phyloP scores from a whole-genome alignment of 495 filamentous ascomycete genomes.

The Trichoderma asperelloides region DNA sequence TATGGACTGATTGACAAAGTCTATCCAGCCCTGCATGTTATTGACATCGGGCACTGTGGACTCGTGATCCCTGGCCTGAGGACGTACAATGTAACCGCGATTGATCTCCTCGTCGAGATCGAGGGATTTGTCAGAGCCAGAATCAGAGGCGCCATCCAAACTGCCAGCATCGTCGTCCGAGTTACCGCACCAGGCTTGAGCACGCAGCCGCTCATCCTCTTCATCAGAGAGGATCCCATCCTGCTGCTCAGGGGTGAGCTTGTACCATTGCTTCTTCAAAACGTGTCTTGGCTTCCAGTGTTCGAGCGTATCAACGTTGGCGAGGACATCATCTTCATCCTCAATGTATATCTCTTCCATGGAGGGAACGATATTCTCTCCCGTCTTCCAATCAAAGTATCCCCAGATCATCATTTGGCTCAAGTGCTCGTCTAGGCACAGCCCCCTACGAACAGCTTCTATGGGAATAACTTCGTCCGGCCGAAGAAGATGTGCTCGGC shows the following conservation, averaged over 20 bases:
- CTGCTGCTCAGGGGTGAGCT: constrained; percentile 18
- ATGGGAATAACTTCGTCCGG: constrained; percentile 48
- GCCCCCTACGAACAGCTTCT: constrained; percentile 38
- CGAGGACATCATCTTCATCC: constrained; percentile 26
- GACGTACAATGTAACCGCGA: constrained; percentile 7
- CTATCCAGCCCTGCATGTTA: not conserved
- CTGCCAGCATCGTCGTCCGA: not conserved
- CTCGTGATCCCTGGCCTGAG: not conserved
- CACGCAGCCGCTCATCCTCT: constrained; percentile 11
- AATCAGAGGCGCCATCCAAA: not conserved
- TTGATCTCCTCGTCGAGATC: constrained; percentile 10
- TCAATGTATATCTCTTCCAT: constrained; percentile 36
- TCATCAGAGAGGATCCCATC: constrained; percentile 19
- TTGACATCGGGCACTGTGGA: not conserved
- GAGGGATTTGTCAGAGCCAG: not conserved
- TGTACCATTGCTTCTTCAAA: constrained; percentile 24
- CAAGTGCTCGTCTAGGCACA: constrained; percentile 36
- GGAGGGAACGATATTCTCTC: constrained; percentile 26
- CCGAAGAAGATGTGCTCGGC: constrained; percentile 32
- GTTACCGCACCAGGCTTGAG: not conserved
- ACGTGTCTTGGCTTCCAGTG: constrained; percentile 29
- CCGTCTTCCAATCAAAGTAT: constrained; percentile 37
- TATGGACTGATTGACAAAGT: not conserved
- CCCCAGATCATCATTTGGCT: constrained; percentile 46
- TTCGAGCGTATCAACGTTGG: constrained; percentile 12